Conservation (phyloP, 1,284 basidiomycete species). For the Porphyrellus sp. region DNA sequence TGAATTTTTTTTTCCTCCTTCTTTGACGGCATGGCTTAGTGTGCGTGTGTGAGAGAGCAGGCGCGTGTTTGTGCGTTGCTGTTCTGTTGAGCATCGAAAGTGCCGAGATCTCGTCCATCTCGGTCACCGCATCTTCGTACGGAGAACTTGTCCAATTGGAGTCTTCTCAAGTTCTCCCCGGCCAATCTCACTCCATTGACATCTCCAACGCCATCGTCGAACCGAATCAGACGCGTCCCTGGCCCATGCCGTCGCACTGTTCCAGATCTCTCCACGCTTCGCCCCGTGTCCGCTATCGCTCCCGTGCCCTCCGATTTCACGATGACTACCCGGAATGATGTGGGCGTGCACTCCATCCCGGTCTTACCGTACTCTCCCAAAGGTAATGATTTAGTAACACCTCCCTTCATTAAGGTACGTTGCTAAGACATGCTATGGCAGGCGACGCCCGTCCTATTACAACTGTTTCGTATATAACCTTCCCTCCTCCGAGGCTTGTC, state of each 20-base stretch:
- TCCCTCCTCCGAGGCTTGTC: slow-evolving; percentile 11
- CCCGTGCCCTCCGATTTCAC: slow-evolving; percentile 32
- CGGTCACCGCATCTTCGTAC: slow-evolving; percentile 12
- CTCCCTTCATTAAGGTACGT: slow-evolving; percentile 38
- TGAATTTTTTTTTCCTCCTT: slow-evolving; percentile 13
- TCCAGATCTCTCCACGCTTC: slow-evolving; percentile 29
- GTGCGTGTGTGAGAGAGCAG: slow-evolving; percentile 19
- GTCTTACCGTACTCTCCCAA: slow-evolving; percentile 31
- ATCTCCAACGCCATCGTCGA: slow-evolving; percentile 35
- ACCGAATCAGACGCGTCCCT: slow-evolving; percentile 24
- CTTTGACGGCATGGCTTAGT: slow-evolving; percentile 29
- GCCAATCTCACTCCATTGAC: slow-evolving; percentile 33
- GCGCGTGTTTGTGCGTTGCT: slow-evolving; percentile 17
- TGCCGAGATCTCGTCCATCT: slow-evolving; percentile 23
- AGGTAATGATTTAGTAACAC: slow-evolving; percentile 40
- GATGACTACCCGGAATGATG: slow-evolving; percentile 36
- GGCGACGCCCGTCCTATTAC: slow-evolving; percentile 36
- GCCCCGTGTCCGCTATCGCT: slow-evolving; percentile 31
- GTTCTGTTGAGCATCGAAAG: slow-evolving; percentile 16
- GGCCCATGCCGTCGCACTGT: slow-evolving; percentile 27
- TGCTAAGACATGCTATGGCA: slow-evolving; percentile 38
- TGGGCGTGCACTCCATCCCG: slow-evolving; percentile 34
- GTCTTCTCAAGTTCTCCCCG: slow-evolving; percentile 30
- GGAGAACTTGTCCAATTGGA: slow-evolving; percentile 26
- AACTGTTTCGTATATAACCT: slow-evolving; percentile 36